A percentile compares a stretch with the other conserved stretches of the same genome.
These are phyloP conservation scores for Populus hybrid DNA, from an alignment of 441 rosid species.

Conservation along the genomic window DNA sequence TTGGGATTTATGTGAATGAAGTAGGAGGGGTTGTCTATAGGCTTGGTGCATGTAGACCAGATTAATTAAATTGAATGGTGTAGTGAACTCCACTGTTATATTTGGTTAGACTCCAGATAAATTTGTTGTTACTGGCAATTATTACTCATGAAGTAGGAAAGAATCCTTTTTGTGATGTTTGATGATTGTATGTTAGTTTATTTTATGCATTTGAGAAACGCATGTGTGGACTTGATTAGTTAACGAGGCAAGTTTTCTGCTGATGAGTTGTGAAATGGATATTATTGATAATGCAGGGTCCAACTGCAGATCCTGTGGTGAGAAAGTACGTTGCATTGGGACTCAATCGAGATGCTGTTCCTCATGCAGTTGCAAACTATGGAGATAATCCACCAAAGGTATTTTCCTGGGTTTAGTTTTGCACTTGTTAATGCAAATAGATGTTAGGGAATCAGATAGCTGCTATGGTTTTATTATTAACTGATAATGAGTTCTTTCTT, in stretches of 20 bases:
- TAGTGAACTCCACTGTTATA: background rate
- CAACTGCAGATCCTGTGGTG: slow-evolving; percentile 52
- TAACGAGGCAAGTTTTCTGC: background rate
- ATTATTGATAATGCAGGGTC: slow-evolving; percentile 42
- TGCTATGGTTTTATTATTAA: background rate
- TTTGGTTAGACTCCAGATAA: background rate
- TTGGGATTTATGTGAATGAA: background rate
- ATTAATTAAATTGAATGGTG: background rate
- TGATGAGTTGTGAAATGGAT: background rate
- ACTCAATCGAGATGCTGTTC: slow-evolving; percentile 68
- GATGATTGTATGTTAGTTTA: background rate
- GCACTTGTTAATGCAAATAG: background rate
- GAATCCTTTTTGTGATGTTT: background rate
- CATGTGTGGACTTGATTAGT: background rate
- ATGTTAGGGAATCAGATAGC: background rate
- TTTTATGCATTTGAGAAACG: background rate
- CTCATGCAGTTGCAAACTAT: slow-evolving; percentile 73
- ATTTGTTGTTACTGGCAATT: background rate
- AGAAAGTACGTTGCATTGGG: slow-evolving; percentile 73
- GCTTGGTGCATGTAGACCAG: background rate
- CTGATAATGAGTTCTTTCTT: background rate
- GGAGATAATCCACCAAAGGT: slow-evolving; percentile 92
- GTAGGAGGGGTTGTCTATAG: background rate
- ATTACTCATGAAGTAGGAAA: background rate
- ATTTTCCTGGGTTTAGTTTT: background rate